phyloP scores from a whole-genome alignment of 192 early-diverging fungal genomes.

The Entomortierella beljakovae region DNA sequence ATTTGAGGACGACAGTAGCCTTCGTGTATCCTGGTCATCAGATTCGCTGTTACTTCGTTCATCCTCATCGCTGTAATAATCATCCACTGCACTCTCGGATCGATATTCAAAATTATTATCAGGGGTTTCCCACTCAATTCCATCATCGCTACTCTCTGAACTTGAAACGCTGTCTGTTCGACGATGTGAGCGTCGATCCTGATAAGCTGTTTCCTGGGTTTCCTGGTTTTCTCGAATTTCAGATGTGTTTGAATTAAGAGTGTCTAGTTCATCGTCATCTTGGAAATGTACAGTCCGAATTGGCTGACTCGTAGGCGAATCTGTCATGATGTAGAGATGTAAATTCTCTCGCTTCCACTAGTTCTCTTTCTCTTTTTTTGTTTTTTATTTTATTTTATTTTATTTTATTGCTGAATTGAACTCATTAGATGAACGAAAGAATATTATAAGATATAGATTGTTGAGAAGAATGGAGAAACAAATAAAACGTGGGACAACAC shows the following conservation, averaged over 20 bases:
- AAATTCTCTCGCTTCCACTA: too few species aligned
- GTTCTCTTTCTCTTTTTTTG: not conserved
- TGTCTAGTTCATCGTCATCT: not conserved
- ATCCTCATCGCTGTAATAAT: conserved; percentile 9
- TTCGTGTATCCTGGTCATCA: conserved; percentile 28
- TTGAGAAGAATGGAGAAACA: too few species aligned
- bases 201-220: not conserved
- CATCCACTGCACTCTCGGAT: not conserved
- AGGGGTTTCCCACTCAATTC: conserved; percentile 35
- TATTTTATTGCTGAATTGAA: too few species aligned
- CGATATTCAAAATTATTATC: conserved; percentile 1
- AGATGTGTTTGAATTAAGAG: not conserved
- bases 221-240: not conserved
- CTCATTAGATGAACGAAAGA: too few species aligned
- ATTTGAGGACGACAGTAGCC: conserved; percentile 18
- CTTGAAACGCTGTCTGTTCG: conserved; percentile 8
- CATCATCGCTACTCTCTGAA: conserved; percentile 33
- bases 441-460: too few species aligned
- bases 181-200: not conserved
- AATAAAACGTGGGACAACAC: too few species aligned
- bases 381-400: not conserved
- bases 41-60: conserved; percentile 2
- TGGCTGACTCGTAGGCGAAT: not conserved
- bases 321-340: conserved; percentile 10
- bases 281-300: not conserved